Evolutionary conservation across 441 rosid genomes (phyloP).

Genomic region (Mallotus repandus): DNA sequence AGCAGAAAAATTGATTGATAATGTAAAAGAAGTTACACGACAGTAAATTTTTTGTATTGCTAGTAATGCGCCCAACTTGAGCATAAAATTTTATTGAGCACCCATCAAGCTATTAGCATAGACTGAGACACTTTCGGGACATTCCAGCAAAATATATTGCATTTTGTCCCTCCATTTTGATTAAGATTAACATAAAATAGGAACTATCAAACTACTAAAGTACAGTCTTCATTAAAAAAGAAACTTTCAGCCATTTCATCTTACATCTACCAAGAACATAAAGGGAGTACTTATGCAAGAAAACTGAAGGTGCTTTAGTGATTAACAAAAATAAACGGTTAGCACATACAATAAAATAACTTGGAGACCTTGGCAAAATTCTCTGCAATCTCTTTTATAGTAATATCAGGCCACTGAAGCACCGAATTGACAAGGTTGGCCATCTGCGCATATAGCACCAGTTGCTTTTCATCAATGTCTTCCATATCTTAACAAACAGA

Average conservation of each 20-base stretch:
- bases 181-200: background rate
- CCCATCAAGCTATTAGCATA: background rate
- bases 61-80: background rate
- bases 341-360: constrained; percentile 7
- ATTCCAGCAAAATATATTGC: background rate
- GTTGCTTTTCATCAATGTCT: constrained; percentile 76
- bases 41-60: background rate
- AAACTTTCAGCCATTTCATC: constrained; percentile 10
- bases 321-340: background rate
- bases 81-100: background rate
- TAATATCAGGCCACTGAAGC: constrained; percentile 63
- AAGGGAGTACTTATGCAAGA: background rate
- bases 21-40: background rate
- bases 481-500: constrained; percentile 56
- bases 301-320: background rate
- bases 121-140: constrained; percentile 8
- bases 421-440: constrained; percentile 84
- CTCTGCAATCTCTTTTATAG: constrained; percentile 70
- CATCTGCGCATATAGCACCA: constrained; percentile 91
- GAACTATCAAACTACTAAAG: background rate
- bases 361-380: constrained; percentile 77
- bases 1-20: constrained; percentile 18
- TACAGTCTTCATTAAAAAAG: background rate
- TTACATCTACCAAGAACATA: constrained; percentile 1
- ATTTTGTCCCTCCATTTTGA: background rate